These are phyloP conservation scores for Benincasa hispida DNA, from an alignment of 306 rosid genomes.

Conservation along the genomic window DNA sequence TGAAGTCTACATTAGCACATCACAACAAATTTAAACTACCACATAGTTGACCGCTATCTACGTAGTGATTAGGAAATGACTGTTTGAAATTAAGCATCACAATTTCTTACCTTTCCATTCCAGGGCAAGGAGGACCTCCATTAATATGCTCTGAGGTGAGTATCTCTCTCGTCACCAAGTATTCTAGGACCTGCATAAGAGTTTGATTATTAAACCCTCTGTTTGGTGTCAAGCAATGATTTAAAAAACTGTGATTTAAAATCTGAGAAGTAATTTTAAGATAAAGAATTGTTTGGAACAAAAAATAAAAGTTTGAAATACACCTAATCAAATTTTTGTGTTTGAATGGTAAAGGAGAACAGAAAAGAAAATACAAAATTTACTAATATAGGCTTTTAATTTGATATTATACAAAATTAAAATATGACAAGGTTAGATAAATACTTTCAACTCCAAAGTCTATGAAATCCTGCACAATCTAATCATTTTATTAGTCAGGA, in stretches of 20 bases:
- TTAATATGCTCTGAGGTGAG: conserved; percentile 71
- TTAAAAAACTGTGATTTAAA: background rate
- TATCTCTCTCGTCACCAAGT: conserved; percentile 60
- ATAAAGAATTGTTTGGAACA: background rate
- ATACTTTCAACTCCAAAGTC: background rate
- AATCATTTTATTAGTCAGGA: background rate
- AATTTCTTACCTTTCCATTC: conserved; percentile 89
- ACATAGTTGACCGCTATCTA: background rate
- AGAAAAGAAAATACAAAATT: background rate
- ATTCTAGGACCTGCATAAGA: conserved; percentile 60
- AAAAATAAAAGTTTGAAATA: background rate
- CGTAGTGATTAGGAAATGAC: background rate
- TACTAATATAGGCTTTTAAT: background rate
- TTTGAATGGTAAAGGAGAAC: background rate
- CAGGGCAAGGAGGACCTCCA: conserved; percentile 75
- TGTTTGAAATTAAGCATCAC: background rate
- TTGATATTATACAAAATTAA: background rate
- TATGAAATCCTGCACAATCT: background rate
- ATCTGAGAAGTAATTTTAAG: background rate
- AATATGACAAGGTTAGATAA: background rate
- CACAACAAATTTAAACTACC: background rate
- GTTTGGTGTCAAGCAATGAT: background rate
- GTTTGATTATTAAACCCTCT: background rate
- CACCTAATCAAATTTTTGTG: background rate
- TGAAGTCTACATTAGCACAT: background rate